Base-by-base conservation (phyloP, 164 flowering plant genomes). In the Magnolia officinalis region DNA sequence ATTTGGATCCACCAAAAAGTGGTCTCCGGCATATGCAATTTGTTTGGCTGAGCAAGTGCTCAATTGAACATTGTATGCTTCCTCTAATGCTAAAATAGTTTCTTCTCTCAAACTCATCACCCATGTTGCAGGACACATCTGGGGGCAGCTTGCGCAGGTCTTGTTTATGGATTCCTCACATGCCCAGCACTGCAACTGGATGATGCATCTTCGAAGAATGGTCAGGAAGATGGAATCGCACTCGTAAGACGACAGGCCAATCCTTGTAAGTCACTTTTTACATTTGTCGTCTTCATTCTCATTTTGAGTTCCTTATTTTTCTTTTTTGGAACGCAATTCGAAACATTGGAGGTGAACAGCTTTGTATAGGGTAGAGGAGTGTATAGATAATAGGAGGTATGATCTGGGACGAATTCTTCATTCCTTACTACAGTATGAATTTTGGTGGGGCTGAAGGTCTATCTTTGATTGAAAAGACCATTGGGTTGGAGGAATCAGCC, bases 101-200 rank as follows among this genome's bases (percentile, higher is more conserved):
- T 50, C 70, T 6, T 74, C 26, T 37, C 67, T 49, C 49, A 58
- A 75, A 49, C 64, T 50, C 18, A 6, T 59, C 50, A 70, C 55
- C 55, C 24, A 13, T 78, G 64, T 72, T 77, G 82, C 82, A 89
- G 93, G 95, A 81, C 92, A 50, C 90, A 89, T 71, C 68, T 88
- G 8, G 93, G 88, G 19, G 90, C 93, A 67, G 82, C 80, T 52
- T 73, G 87, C 26, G 80, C 86, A 1, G 95, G 93, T 1, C 79
- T 89, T 45, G 80, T 77, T n/a, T 90, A 81, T 76, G 92, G 93
- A 1, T 89, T 74, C 70, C 72, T 87, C 20, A 86, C 92, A 19
- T 85, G 90, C 77, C 89, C 93, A 19, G 80, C 74, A 0, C 75
- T 83, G 19, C 84, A 89, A 81, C 21, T 86, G 68, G 88, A 85